Conservation (phyloP, 78 protist species). For the Dictyostelium discoideum region dicty_2.7 NC_007088.5:4022001-4022500, state of each 20-base stretch:
- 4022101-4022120: neutral
- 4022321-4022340: neutral
- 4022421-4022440: conserved; percentile 45
- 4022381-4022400: neutral
- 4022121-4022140: neutral
- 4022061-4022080: neutral
- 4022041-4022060: neutral
- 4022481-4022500: neutral
- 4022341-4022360: conserved; percentile 4
- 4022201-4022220: neutral
- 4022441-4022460: conserved; percentile 37
- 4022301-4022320: neutral
- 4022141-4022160: neutral
- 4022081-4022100: neutral
- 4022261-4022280: neutral
- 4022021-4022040: neutral
- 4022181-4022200: neutral
- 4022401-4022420: neutral
- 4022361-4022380: conserved; percentile 16
- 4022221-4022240: neutral
- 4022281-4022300: neutral
- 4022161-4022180: neutral
- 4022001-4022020: neutral
- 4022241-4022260: neutral
- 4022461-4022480: conserved; percentile 42